Percentiles rank a stretch among this genome's conserved stretches.
phyloP scores from a whole-genome alignment of 306 rosid genomes.

The Medicago ruthenica region DNA sequence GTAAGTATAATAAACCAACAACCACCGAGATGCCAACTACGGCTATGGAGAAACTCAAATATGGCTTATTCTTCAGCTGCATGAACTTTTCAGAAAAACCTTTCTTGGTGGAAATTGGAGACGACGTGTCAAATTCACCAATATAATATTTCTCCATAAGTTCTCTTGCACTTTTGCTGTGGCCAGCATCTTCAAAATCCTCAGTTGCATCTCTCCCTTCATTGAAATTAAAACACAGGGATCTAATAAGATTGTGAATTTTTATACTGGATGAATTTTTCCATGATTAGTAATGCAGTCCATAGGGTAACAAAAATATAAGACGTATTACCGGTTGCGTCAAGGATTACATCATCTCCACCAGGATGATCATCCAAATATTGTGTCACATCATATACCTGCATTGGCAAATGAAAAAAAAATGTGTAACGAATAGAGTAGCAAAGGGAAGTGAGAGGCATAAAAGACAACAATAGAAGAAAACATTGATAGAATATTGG shows the following conservation, averaged over 20 bases:
- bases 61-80: constrained; percentile 60
- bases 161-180: constrained; percentile 74
- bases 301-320: background rate
- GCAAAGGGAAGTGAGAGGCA: constrained; percentile 15
- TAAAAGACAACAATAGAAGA: constrained; percentile 14
- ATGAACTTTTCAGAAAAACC: constrained; percentile 46
- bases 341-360: constrained; percentile 82
- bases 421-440: constrained; percentile 16
- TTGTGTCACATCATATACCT: constrained; percentile 83
- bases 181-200: constrained; percentile 97
- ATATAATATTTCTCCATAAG: constrained; percentile 68
- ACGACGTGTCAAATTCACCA: constrained; percentile 71
- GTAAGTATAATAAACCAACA: constrained; percentile 60
- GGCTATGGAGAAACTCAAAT: constrained; percentile 66
- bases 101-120: constrained; percentile 46
- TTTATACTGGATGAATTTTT: constrained; percentile 29
- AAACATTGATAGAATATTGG: constrained; percentile 15
- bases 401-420: constrained; percentile 25
- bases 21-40: constrained; percentile 63
- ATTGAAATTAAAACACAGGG: constrained; percentile 30
- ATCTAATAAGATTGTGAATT: constrained; percentile 33
- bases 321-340: constrained; percentile 62
- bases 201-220: constrained; percentile 86
- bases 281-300: constrained; percentile 5
- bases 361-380: constrained; percentile 97